Conservation (phyloP, 768 basidiomycete genomes). For the Strobilomyces confusus region DNA sequence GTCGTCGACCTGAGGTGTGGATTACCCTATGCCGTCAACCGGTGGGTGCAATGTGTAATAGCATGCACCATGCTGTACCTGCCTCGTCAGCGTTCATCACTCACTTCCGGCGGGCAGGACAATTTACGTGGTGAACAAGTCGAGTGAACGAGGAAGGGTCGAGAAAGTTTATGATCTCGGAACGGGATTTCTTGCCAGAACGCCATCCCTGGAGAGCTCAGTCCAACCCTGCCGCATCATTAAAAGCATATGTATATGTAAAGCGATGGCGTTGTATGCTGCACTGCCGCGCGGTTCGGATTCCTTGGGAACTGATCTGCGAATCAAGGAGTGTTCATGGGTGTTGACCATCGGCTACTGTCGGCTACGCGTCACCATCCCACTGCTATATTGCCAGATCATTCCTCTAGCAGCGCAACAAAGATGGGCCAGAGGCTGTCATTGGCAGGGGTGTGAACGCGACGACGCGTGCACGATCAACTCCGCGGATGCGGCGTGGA, state of each 20-base stretch:
- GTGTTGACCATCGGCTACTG: background rate
- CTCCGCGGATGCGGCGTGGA: conserved; percentile 15
- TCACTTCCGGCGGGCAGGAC: conserved; percentile 2
- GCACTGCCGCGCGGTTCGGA: background rate
- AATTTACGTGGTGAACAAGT: conserved; percentile 12
- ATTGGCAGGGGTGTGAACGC: conserved; percentile 18
- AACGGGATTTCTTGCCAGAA: background rate
- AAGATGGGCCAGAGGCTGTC: background rate
- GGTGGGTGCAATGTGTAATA: background rate
- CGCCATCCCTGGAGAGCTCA: background rate
- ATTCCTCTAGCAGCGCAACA: conserved; percentile 1
- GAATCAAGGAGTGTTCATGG: background rate
- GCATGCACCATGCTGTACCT: background rate
- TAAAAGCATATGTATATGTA: background rate
- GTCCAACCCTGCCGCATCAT: background rate
- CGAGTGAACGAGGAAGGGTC: conserved; percentile 9
- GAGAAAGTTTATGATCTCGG: background rate
- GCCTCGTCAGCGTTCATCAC: conserved; percentile 2
- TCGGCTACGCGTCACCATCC: background rate
- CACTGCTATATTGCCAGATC: background rate
- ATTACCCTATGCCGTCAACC: conserved; percentile 9
- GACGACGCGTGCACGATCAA: conserved; percentile 3
- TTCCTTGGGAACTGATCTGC: conserved; percentile 11
- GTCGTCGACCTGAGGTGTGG: background rate
- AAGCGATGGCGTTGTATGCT: background rate